Evolutionary conservation across 2,329 filamentous ascomycete genomes (phyloP), one percentile per base, ranked within the genome.

Genomic region (Dactylellina drechsleri): DNA sequence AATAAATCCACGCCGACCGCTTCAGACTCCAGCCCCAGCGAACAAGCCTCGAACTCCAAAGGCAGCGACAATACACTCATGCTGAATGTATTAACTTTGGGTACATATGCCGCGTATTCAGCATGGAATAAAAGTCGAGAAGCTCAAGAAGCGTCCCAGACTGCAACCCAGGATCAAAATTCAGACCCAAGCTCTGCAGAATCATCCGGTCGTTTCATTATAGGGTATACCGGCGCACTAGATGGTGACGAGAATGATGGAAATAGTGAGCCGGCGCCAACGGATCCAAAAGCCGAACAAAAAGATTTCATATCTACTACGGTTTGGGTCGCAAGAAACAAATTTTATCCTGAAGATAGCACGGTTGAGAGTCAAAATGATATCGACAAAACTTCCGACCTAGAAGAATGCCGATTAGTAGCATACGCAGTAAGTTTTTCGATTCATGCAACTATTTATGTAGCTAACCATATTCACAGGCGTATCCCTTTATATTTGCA

Each of bases 401-500:
- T 79, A 12, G 73, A 78, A 50, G 78, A 79, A 64, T 78, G 76
- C 36, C 78, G 68, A 26, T 58, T 79, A 16, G 78, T 79, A 18
- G 76, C 79, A 28, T 79, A 79, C 41, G 74, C 77, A 15, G 78
- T 79, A 78, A 66, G 66, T 66, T 26, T 36, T 54, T 18, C 5
- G 16, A 20, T 26, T n/a, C 26, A 26, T 16, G 16, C 2, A 18
- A 26, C 1, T 28, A 16, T 16, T 3, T 7, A 60, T 47, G 13
- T 2, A 10, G 8, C 65, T 75, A 54, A 75, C 13, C 10, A 13
- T 16, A 58, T 20, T 20, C 31, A 49, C n/a, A 66, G 78, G 77
- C 79, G 16, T 77, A 77, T 41, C 92, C 92, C 0, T 94, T 94
- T 81, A 86, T 94, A 56, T 93, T 91, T 80, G 87, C 89, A 0